Conservation (phyloP, 148 eudicot species). For the Vaccinium darrowii region DNA sequence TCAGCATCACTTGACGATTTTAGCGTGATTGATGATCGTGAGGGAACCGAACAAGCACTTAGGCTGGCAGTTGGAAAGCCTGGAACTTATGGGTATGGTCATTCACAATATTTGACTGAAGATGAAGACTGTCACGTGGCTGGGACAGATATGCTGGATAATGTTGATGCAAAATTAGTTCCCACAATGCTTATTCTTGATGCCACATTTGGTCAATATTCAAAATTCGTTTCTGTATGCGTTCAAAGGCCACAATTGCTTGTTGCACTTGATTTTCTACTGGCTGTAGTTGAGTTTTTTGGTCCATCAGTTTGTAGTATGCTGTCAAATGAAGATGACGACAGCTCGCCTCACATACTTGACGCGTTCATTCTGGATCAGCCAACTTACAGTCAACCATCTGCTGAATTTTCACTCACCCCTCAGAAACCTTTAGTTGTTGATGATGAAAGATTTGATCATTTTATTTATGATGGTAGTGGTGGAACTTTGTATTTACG, state of each 20-base stretch:
- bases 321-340: constrained; percentile 69
- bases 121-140: constrained; percentile 33
- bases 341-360: constrained; percentile 37
- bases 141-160: constrained; percentile 27
- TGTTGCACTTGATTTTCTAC: constrained; percentile 92
- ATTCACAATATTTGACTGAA: constrained; percentile 33
- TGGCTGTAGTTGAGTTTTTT: constrained; percentile 88
- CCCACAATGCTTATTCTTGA: constrained; percentile 93
- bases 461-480: constrained; percentile 79
- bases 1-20: constrained; percentile 85
- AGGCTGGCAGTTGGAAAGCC: constrained; percentile 87
- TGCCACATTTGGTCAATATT: constrained; percentile 57
- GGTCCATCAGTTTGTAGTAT: constrained; percentile 71
- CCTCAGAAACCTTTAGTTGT: constrained; percentile 76
- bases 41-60: constrained; percentile 81
- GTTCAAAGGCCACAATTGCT: constrained; percentile 95
- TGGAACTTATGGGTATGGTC: constrained; percentile 39
- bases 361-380: constrained; percentile 72
- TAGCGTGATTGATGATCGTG: constrained; percentile 89
- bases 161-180: constrained; percentile 30
- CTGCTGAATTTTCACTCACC: constrained; percentile 59
- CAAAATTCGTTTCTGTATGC: constrained; percentile 64
- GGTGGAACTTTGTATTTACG: constrained; percentile 73
- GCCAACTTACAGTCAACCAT: constrained; percentile 56
- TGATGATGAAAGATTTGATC: constrained; percentile 71